phyloP scores from a whole-genome alignment of 1,284 basidiomycete species.

The Neonothopanus nambi region DNA sequence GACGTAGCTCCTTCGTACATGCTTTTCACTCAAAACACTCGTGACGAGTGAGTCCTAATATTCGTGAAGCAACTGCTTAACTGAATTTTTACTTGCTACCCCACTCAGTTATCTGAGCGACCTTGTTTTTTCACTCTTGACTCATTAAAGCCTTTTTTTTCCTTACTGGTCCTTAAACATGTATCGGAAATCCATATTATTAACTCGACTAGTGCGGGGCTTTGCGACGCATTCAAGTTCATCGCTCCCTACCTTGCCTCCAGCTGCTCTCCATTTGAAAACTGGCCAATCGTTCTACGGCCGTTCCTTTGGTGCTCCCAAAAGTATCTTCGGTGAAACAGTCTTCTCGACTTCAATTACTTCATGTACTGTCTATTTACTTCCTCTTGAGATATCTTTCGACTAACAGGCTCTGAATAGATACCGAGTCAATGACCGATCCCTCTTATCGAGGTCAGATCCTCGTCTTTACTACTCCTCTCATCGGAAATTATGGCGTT shows the following conservation, averaged over 20 bases:
- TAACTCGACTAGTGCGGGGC: constrained; percentile 53
- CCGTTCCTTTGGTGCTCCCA: constrained; percentile 86
- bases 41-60: constrained; percentile 69
- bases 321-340: constrained; percentile 93
- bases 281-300: constrained; percentile 92
- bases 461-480: constrained; percentile 95
- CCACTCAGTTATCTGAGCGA: constrained; percentile 75
- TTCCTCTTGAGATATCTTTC: not conserved
- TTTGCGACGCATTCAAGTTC: constrained; percentile 66
- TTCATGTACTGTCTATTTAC: constrained; percentile 67
- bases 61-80: constrained; percentile 6
- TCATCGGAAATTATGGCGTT: constrained; percentile 99
- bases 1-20: constrained; percentile 50
- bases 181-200: constrained; percentile 49
- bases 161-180: constrained; percentile 63
- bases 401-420: constrained; percentile 38
- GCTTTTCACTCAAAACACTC: constrained; percentile 80
- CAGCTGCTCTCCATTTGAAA: constrained; percentile 91
- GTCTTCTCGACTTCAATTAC: constrained; percentile 99
- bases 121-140: constrained; percentile 79
- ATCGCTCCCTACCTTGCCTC: constrained; percentile 40
- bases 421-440: constrained; percentile 99
- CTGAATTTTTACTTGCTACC: constrained; percentile 19
- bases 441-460: constrained; percentile 98
- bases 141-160: constrained; percentile 44